Conservation (phyloP, 345 rosid species). For the Linum tenue region DNA sequence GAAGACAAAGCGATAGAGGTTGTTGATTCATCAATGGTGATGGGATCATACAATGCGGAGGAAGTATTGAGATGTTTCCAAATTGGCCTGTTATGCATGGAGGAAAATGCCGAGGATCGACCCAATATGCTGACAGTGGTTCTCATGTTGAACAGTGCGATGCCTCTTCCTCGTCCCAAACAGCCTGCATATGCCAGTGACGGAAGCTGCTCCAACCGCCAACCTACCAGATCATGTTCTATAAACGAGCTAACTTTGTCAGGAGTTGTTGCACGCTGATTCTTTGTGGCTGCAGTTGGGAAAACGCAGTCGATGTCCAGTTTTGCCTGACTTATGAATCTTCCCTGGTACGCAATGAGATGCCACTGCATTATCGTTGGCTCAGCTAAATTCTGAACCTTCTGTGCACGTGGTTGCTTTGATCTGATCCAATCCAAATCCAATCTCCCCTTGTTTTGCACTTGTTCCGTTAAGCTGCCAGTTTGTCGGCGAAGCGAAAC, state of each 20-base stretch:
- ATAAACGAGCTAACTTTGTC: not conserved
- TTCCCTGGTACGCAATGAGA: not conserved
- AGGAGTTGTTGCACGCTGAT: not conserved
- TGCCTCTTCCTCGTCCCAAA: not conserved
- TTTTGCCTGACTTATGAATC: not conserved
- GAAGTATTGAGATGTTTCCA: conserved; percentile 11
- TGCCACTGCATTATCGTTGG: too few relatives aligned
- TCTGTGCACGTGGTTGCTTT: too few relatives aligned
- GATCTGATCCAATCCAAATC: too few relatives aligned
- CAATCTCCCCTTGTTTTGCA: too few relatives aligned
- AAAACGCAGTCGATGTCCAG: not conserved
- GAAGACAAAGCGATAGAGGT: conserved; percentile 6
- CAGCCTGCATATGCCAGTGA: conserved; percentile 1
- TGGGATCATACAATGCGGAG: not conserved
- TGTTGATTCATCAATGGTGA: conserved; percentile 4
- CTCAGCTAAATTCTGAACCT: too few relatives aligned
- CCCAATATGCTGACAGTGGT: conserved; percentile 10
- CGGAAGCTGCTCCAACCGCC: not conserved
- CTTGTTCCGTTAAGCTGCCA: too few relatives aligned
- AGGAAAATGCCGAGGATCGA: conserved; percentile 1
- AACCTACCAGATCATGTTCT: not conserved
- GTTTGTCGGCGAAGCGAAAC: too few relatives aligned
- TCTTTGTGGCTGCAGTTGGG: conserved; percentile 1
- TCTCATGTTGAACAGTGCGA: conserved; percentile 6
- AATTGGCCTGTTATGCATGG: conserved; percentile 12